Percentiles rank a stretch among this genome's conserved stretches.
These are phyloP conservation scores for Wickerhamomyces rabaulensis DNA, from an alignment of 805 yeast genomes.

Conservation along the genomic window DNA sequence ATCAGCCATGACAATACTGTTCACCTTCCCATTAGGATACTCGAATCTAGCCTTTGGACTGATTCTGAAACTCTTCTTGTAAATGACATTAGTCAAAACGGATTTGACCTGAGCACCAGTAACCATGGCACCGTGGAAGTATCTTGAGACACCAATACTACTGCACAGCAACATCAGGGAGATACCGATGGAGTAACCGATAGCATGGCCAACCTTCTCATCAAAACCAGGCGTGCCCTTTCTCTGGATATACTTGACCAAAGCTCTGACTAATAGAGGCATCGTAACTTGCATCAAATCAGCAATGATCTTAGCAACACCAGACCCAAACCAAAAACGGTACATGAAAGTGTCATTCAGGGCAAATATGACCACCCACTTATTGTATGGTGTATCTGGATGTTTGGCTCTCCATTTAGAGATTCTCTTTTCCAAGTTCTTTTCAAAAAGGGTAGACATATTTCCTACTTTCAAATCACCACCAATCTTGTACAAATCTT, in stretches of 20 bases:
- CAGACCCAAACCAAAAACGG: conserved; percentile 29
- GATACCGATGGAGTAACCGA: conserved; percentile 74
- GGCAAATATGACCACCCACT: conserved; percentile 26
- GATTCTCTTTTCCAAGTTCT: conserved; percentile 24
- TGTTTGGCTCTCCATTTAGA: conserved; percentile 21
- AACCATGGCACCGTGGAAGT: conserved; percentile 54
- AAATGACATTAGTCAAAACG: conserved; percentile 61
- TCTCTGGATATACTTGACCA: conserved; percentile 59
- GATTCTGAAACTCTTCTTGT: conserved; percentile 62
- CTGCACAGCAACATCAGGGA: conserved; percentile 46
- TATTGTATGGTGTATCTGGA: conserved; percentile 18
- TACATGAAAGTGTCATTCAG: conserved; percentile 29
- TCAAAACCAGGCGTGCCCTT: conserved; percentile 38
- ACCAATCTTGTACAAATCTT: conserved; percentile 45
- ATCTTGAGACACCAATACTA: conserved; percentile 53
- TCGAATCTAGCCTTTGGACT: conserved; percentile 51
- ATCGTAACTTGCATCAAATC: conserved; percentile 42
- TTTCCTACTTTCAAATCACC: conserved; percentile 30
- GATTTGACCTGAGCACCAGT: conserved; percentile 71
- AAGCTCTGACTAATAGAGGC: conserved; percentile 60
- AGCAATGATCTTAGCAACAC: conserved; percentile 23
- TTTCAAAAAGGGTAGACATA: conserved; percentile 32
- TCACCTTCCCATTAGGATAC: conserved; percentile 65
- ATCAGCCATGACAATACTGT: conserved; percentile 79
- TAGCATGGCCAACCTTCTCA: conserved; percentile 46